phyloP scores from a whole-genome alignment of 164 flowering plant species.

The Macadamia tetraphylla region DNA sequence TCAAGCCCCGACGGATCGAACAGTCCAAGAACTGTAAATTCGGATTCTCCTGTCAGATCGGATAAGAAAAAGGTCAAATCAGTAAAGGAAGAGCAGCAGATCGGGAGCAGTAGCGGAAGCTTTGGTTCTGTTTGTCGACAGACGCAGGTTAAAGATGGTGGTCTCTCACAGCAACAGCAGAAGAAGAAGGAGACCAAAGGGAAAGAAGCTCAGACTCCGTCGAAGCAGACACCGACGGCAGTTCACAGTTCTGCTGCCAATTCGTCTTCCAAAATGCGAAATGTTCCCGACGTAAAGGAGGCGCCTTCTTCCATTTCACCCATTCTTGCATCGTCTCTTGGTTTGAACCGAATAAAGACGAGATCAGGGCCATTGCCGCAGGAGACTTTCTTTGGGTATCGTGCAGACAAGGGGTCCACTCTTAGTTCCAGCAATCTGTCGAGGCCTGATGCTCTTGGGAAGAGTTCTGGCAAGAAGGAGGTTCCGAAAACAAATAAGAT shows the following conservation, averaged over 20 bases:
- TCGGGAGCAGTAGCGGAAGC: slow-evolving; percentile 7
- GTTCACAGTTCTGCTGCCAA: slow-evolving; percentile 1
- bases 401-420: slow-evolving; percentile 44
- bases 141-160: slow-evolving; percentile 29
- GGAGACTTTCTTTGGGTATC: slow-evolving; percentile 75
- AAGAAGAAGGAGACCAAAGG: slow-evolving; percentile 38
- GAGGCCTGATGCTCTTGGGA: slow-evolving; percentile 18
- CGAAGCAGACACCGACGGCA: background rate
- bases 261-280: slow-evolving; percentile 5
- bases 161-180: slow-evolving; percentile 1
- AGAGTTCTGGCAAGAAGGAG: slow-evolving; percentile 28
- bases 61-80: slow-evolving; percentile 80
- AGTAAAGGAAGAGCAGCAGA: slow-evolving; percentile 24
- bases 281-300: slow-evolving; percentile 22
- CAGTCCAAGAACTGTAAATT: slow-evolving; percentile 61
- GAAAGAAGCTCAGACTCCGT: slow-evolving; percentile 16
- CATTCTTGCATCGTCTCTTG: slow-evolving; percentile 76
- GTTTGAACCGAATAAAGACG: slow-evolving; percentile 87
- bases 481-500: slow-evolving; percentile 20
- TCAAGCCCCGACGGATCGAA: slow-evolving; percentile 73
- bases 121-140: slow-evolving; percentile 10
- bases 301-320: slow-evolving; percentile 48
- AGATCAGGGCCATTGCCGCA: slow-evolving; percentile 96
- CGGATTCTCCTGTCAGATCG: slow-evolving; percentile 69
- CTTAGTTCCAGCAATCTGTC: slow-evolving; percentile 72